Conservation (phyloP, 1,284 basidiomycete species). For the Cronartium ribicola region DNA sequence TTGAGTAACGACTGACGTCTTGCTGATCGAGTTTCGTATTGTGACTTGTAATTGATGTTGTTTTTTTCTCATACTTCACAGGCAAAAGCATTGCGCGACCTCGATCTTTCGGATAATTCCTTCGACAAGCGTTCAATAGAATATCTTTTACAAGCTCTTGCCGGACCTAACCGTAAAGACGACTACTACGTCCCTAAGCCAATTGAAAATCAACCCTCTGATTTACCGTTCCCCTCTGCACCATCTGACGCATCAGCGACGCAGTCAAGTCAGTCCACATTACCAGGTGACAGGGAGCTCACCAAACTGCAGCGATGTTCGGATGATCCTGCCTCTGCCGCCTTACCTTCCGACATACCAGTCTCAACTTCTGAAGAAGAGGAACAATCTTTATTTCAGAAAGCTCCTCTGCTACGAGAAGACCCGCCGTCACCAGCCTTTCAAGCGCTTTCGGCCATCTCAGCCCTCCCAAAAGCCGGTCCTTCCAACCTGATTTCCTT, state of each 20-base stretch:
- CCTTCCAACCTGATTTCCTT: constrained; percentile 30
- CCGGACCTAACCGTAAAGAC: constrained; percentile 43
- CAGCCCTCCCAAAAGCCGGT: constrained; percentile 1
- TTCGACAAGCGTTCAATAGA: constrained; percentile 81
- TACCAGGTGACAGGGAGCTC: neutral
- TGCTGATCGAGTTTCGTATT: neutral
- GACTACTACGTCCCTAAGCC: neutral
- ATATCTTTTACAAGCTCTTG: constrained; percentile 65
- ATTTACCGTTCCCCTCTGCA: neutral
- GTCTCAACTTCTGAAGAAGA: neutral
- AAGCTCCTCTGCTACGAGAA: constrained; percentile 35
- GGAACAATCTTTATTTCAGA: constrained; percentile 15
- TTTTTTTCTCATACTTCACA: constrained; percentile 48
- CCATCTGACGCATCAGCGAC: neutral
- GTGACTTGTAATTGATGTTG: constrained; percentile 10
- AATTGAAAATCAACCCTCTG: neutral
- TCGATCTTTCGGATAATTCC: constrained; percentile 82
- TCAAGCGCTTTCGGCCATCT: constrained; percentile 36
- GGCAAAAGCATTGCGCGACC: constrained; percentile 70
- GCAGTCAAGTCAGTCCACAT: neutral
- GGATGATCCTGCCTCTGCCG: neutral
- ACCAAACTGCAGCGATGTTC: neutral
- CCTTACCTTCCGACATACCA: neutral
- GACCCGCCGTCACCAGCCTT: constrained; percentile 19
- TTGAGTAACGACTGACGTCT: neutral